Conservation (phyloP, 306 rosid species). For the Lathyrus oleraceus region DNA sequence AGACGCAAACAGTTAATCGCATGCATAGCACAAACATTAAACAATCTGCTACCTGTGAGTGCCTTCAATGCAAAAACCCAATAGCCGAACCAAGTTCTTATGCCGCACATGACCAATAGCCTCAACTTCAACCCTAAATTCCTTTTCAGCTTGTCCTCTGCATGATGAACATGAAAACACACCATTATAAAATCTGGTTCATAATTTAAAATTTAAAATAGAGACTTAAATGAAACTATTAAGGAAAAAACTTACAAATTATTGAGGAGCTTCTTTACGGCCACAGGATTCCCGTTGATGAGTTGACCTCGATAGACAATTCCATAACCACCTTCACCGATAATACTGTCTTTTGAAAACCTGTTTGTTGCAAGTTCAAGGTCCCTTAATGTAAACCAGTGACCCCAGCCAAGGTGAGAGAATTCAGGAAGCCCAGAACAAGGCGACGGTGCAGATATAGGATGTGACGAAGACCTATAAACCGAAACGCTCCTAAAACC, state of each 20-base stretch:
- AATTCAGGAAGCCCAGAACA: slow-evolving; percentile 66
- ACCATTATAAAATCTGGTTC: neutral
- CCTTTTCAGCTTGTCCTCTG: slow-evolving; percentile 83
- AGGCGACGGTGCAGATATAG: slow-evolving; percentile 60
- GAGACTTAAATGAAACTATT: neutral
- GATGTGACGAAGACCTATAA: slow-evolving; percentile 49
- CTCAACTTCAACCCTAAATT: slow-evolving; percentile 67
- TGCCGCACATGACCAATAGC: slow-evolving; percentile 91
- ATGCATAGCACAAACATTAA: neutral
- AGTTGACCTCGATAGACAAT: slow-evolving; percentile 72
- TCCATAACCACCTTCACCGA: slow-evolving; percentile 65
- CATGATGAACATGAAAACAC: slow-evolving; percentile 22
- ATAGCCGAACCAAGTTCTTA: slow-evolving; percentile 79
- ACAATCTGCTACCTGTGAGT: slow-evolving; percentile 59
- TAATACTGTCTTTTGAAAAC: slow-evolving; percentile 66
- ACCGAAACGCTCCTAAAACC: slow-evolving; percentile 37
- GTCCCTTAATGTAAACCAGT: slow-evolving; percentile 91
- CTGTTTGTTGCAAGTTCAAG: slow-evolving; percentile 72
- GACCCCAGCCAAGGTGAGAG: slow-evolving; percentile 76
- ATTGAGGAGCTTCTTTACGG: slow-evolving; percentile 81
- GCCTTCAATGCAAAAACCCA: slow-evolving; percentile 88
- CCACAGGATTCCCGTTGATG: slow-evolving; percentile 72
- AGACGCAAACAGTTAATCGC: neutral
- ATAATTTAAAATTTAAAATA: neutral
- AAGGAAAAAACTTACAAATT: slow-evolving; percentile 54